phyloP scores from a whole-genome alignment of 2,329 filamentous ascomycete species.

The Orbilia blumenaviensis region DNA sequence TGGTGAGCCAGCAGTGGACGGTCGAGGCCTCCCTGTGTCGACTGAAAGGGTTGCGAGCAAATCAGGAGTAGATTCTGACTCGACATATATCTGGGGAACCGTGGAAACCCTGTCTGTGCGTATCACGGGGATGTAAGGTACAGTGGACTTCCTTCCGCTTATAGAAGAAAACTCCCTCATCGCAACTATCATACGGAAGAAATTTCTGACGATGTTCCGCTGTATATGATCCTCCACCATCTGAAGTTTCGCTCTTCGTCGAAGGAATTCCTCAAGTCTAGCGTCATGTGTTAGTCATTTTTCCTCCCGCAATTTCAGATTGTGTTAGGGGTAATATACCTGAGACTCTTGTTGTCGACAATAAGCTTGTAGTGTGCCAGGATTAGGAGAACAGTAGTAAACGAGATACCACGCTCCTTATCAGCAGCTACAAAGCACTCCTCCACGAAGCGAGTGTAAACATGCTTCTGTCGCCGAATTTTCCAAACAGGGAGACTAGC shows the following conservation, averaged over 20 bases:
- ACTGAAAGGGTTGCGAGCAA: constrained; percentile 13
- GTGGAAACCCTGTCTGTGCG: constrained; percentile 42
- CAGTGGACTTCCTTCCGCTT: constrained; percentile 54
- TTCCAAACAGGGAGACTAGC: constrained; percentile 76
- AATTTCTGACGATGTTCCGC: constrained; percentile 87
- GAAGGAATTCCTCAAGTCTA: constrained; percentile 91
- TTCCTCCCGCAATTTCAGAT: constrained; percentile 3
- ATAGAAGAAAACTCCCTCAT: constrained; percentile 53
- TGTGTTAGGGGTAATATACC: constrained; percentile 64
- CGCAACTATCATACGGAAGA: constrained; percentile 81
- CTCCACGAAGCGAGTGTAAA: constrained; percentile 95
- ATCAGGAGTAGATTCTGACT: constrained; percentile 49
- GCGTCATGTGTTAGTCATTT: constrained; percentile 57
- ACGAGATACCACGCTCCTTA: constrained; percentile 86
- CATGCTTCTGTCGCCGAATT: constrained; percentile 77
- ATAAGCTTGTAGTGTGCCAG: constrained; percentile 99
- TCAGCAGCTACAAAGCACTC: constrained; percentile 95
- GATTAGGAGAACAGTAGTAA: constrained; percentile 92
- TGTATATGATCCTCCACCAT: constrained; percentile 94
- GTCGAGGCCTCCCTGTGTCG: neutral
- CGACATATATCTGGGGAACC: constrained; percentile 52
- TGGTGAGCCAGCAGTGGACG: constrained; percentile 30
- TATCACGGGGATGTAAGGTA: constrained; percentile 50
- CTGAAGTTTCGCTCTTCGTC: constrained; percentile 86
- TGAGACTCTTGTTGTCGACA: constrained; percentile 93